These are phyloP conservation scores for Lithospermum erythrorhizon DNA, from an alignment of 257 asterid genomes.

Conservation along the genomic window DNA sequence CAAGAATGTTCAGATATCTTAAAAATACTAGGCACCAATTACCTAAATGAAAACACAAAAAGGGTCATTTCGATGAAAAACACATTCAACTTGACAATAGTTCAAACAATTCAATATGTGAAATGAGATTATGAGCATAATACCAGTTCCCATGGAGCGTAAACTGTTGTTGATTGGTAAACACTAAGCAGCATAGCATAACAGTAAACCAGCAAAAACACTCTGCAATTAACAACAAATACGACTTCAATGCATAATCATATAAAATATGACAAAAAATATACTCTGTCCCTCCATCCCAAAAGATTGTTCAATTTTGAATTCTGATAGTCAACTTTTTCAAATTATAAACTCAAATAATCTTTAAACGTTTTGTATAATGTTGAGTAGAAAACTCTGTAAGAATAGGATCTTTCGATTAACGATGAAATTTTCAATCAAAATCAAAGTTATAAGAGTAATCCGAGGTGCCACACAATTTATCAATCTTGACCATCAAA, in stretches of 20 bases:
- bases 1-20: not conserved
- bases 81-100: not conserved
- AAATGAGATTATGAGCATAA: conserved; percentile 4
- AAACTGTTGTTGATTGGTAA: conserved; percentile 66
- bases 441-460: no score
- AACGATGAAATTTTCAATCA: no score
- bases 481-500: no score
- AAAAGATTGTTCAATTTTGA: no score
- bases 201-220: conserved; percentile 56
- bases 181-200: conserved; percentile 43
- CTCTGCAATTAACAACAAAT: conserved; percentile 21
- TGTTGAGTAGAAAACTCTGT: no score
- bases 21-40: not conserved
- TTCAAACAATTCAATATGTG: not conserved
- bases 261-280: no score
- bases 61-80: not conserved
- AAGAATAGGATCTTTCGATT: no score
- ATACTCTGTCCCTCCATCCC: not conserved
- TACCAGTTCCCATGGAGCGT: conserved; percentile 89
- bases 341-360: no score
- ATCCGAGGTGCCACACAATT: no score
- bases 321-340: no score
- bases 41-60: no score
- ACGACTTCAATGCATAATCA: not conserved
- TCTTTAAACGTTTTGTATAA: no score